phyloP scores from a whole-genome alignment of 192 early-diverging fungal genomes.

The Coemansia sp. region DNA sequence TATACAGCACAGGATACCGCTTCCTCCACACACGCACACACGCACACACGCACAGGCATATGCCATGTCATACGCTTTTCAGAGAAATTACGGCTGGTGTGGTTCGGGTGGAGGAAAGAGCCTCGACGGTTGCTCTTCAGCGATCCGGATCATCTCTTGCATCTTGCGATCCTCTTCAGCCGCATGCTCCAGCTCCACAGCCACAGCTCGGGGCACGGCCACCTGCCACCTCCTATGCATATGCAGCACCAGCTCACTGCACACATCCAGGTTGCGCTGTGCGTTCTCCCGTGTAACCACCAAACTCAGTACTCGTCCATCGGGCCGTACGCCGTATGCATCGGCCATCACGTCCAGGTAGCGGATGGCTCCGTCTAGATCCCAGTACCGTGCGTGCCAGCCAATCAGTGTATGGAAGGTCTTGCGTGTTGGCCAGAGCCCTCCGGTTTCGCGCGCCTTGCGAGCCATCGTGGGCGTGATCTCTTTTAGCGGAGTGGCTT shows the following conservation, averaged over 20 bases:
- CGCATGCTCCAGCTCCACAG: conserved; percentile 14
- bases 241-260: conserved; percentile 7
- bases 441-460: background rate
- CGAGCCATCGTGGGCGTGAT: background rate
- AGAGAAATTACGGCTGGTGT: too few species aligned
- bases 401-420: conserved; percentile 33
- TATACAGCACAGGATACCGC: too few species aligned
- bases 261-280: conserved; percentile 9
- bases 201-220: background rate
- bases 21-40: too few species aligned
- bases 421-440: background rate
- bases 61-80: too few species aligned
- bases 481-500: background rate
- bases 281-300: conserved; percentile 14
- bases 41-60: too few species aligned
- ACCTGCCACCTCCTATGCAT: conserved; percentile 8
- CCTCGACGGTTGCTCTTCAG: conserved; percentile 10
- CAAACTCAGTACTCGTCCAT: conserved; percentile 16
- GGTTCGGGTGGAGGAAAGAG: conserved; percentile 14
- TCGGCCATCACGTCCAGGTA: conserved; percentile 16
- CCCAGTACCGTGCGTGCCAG: conserved; percentile 49
- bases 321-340: conserved; percentile 9
- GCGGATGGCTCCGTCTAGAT: conserved; percentile 10
- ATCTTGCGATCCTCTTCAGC: conserved; percentile 8
- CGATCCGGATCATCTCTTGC: conserved; percentile 18